Conservation (phyloP, 805 yeast species). For the Phaffomyces opuntiae region DNA sequence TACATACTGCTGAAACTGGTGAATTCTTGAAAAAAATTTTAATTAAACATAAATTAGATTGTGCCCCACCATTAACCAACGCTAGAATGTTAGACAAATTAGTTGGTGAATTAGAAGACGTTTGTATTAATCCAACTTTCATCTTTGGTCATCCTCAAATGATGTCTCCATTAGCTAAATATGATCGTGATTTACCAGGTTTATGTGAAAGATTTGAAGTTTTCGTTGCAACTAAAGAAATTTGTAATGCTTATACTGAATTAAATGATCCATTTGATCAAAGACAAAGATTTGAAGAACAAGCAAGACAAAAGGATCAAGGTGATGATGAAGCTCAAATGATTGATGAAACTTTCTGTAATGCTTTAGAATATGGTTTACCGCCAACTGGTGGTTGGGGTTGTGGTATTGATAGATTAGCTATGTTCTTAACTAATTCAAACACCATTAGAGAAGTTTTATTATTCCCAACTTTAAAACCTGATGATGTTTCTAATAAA, state of each 20-base stretch:
- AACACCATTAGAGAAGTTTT: conserved; percentile 96
- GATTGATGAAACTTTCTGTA: conserved; percentile 94
- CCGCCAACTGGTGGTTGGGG: conserved; percentile 99
- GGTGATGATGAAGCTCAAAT: conserved; percentile 99
- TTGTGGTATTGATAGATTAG: conserved; percentile 95
- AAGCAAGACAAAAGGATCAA: conserved; percentile 96
- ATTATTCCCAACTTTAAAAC: conserved; percentile 98
- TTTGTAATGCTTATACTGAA: conserved; percentile 97
- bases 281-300: conserved; percentile 96
- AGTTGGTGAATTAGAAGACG: conserved; percentile 94
- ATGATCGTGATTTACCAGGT: conserved; percentile 87
- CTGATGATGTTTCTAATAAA: conserved; percentile 43
- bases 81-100: conserved; percentile 98
- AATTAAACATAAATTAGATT: conserved; percentile 74
- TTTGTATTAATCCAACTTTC: conserved; percentile 93
- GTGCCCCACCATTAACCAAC: conserved; percentile 88
- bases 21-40: conserved; percentile 78
- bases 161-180: conserved; percentile 99
- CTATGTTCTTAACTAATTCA: conserved; percentile 96
- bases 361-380: conserved; percentile 95
- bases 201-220: conserved; percentile 98
- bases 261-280: conserved; percentile 98
- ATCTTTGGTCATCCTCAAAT: conserved; percentile 98
- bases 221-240: conserved; percentile 97
- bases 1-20: conserved; percentile 92